Evolutionary conservation across 2,329 filamentous ascomycete genomes (phyloP).

Genomic region (Sarocladiaceae sp.): DNA sequence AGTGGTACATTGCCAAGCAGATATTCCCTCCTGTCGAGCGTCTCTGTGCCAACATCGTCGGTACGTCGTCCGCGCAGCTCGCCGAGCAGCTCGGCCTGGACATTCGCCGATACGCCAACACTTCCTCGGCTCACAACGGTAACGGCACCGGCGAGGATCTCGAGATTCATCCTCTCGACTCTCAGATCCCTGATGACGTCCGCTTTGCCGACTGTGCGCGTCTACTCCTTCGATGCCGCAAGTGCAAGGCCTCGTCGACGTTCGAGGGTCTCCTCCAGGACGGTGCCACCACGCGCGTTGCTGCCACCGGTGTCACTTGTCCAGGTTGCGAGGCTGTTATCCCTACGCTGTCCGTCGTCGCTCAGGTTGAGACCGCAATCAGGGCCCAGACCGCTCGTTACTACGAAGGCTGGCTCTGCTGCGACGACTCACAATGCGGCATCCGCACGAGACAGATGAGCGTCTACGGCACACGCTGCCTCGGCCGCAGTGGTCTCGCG

Average conservation of each 20-base stretch:
- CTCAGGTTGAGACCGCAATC: slow-evolving; percentile 82
- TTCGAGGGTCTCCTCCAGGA: slow-evolving; percentile 66
- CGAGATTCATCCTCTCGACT: slow-evolving; percentile 86
- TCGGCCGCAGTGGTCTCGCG: slow-evolving; percentile 80
- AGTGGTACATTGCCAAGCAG: slow-evolving; percentile 97
- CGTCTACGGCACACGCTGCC: slow-evolving; percentile 84
- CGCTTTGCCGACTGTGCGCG: slow-evolving; percentile 79
- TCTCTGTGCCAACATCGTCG: slow-evolving; percentile 90
- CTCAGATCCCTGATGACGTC: slow-evolving; percentile 84
- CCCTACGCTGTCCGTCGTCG: slow-evolving; percentile 66
- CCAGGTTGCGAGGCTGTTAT: slow-evolving; percentile 60
- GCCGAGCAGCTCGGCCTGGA: slow-evolving; percentile 94
- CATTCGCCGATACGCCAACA: slow-evolving; percentile 65
- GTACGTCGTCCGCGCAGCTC: slow-evolving; percentile 82
- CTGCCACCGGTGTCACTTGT: slow-evolving; percentile 71
- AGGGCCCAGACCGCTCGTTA: slow-evolving; percentile 73
- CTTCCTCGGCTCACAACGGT: slow-evolving; percentile 34
- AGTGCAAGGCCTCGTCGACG: slow-evolving; percentile 63
- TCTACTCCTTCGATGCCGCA: slow-evolving; percentile 71
- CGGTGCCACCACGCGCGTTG: slow-evolving; percentile 51
- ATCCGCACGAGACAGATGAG: slow-evolving; percentile 85
- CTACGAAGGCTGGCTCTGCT: slow-evolving; percentile 88
- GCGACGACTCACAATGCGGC: slow-evolving; percentile 82
- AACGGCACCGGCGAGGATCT: slow-evolving; percentile 51
- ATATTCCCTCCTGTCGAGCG: slow-evolving; percentile 97